Evolutionary conservation across 208 protist genomes (phyloP).

Genomic region (Trypanosoma theileri): DNA sequence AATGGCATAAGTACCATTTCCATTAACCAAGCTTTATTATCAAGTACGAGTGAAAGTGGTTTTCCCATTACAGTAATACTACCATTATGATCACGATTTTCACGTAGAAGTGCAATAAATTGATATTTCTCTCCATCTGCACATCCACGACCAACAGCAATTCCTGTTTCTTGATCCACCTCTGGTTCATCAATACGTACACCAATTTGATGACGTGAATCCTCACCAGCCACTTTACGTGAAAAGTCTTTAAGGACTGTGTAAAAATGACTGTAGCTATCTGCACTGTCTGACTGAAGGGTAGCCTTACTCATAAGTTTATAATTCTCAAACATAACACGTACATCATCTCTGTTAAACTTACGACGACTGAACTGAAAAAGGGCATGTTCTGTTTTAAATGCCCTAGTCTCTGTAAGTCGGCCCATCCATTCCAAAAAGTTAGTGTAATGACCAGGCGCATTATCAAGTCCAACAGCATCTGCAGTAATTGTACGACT

Average conservation of each 20-base stretch:
- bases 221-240: slow-evolving; percentile 84
- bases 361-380: slow-evolving; percentile 88
- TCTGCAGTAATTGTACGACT: slow-evolving; percentile 85
- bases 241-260: slow-evolving; percentile 85
- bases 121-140: slow-evolving; percentile 86
- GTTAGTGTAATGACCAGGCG: slow-evolving; percentile 89
- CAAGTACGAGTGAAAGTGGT: slow-evolving; percentile 65
- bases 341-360: slow-evolving; percentile 86
- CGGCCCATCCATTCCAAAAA: slow-evolving; percentile 92
- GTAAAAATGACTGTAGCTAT: slow-evolving; percentile 91
- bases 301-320: slow-evolving; percentile 83
- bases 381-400: slow-evolving; percentile 89
- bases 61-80: slow-evolving; percentile 77
- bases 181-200: slow-evolving; percentile 89
- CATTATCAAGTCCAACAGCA: slow-evolving; percentile 81
- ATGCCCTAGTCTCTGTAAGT: slow-evolving; percentile 83
- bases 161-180: slow-evolving; percentile 73
- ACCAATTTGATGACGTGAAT: slow-evolving; percentile 88
- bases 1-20: slow-evolving; percentile 90
- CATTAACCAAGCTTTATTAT: slow-evolving; percentile 90
- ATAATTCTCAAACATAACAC: slow-evolving; percentile 92
- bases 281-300: slow-evolving; percentile 68
- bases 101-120: slow-evolving; percentile 75
- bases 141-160: slow-evolving; percentile 79
- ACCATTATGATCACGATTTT: slow-evolving; percentile 79